These are phyloP conservation scores for Rubroboletus satanas DNA, from an alignment of 768 basidiomycete genomes.

Conservation along the genomic window DNA sequence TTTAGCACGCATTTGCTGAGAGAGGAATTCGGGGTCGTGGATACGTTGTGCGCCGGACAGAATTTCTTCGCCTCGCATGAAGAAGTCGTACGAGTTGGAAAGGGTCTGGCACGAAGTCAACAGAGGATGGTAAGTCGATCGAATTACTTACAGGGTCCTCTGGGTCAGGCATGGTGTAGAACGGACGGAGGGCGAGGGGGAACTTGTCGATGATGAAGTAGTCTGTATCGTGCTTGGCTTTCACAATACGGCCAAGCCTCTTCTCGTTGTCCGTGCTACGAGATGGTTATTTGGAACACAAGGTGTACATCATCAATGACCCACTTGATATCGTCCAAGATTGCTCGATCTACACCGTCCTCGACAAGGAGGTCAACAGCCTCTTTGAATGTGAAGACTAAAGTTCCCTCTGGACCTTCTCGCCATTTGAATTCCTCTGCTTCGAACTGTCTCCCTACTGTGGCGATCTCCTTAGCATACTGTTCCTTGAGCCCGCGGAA, in stretches of 20 bases:
- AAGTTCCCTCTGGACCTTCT: conserved; percentile 61
- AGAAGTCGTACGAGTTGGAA: conserved; percentile 99
- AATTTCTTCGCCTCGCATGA: conserved; percentile 99
- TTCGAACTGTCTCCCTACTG: conserved; percentile 83
- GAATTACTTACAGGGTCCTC: conserved; percentile 65
- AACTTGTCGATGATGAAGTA: conserved; percentile 99
- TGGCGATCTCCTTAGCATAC: conserved; percentile 78
- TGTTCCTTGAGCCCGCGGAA: conserved; percentile 79
- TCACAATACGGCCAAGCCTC: conserved; percentile 83
- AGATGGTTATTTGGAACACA: conserved; percentile 1
- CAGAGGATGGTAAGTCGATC: not conserved
- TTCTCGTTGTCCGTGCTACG: conserved; percentile 92
- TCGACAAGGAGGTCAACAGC: conserved; percentile 84
- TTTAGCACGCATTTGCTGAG: conserved; percentile 78
- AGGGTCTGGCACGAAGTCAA: conserved; percentile 50
- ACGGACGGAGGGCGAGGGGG: conserved; percentile 91
- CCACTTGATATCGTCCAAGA: conserved; percentile 87
- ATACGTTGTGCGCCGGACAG: conserved; percentile 97
- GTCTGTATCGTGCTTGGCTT: conserved; percentile 92
- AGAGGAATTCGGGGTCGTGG: conserved; percentile 81
- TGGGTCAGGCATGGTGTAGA: conserved; percentile 99
- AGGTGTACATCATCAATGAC: conserved; percentile 20
- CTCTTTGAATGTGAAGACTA: conserved; percentile 81
- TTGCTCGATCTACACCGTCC: conserved; percentile 76
- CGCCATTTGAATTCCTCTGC: conserved; percentile 95